phyloP scores from a whole-genome alignment of 768 basidiomycete genomes.

The Mycena galericulata region DNA sequence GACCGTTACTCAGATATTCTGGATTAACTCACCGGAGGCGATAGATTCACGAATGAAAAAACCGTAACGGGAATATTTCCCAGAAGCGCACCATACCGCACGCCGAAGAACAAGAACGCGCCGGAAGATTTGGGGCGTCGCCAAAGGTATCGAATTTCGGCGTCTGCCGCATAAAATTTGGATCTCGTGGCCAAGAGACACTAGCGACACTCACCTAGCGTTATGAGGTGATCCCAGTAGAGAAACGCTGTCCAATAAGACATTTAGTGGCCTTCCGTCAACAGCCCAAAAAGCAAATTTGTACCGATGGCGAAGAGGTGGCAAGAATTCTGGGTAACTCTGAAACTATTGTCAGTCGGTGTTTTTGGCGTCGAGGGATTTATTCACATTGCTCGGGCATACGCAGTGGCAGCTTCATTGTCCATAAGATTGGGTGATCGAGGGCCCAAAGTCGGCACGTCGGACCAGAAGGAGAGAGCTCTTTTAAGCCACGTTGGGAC shows the following conservation, averaged over 20 bases:
- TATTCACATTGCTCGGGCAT: not conserved
- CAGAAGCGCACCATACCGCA: not conserved
- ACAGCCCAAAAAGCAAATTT: not conserved
- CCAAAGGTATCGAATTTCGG: not conserved
- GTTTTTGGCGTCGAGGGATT: not conserved
- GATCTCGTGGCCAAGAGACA: not conserved
- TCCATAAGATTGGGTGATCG: not conserved
- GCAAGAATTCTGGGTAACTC: not conserved
- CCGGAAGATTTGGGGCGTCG: not conserved
- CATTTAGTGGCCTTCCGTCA: too few species aligned
- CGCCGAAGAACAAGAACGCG: not conserved
- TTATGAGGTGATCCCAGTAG: not conserved
- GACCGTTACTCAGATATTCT: too few species aligned
- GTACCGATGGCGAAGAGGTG: not conserved
- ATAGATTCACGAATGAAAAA: constrained; percentile 1
- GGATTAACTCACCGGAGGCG: not conserved
- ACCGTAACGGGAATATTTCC: not conserved
- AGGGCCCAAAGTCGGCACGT: not conserved
- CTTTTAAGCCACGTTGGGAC: too few species aligned
- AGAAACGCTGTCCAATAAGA: not conserved
- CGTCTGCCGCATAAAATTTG: not conserved
- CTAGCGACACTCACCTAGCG: not conserved
- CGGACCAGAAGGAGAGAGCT: not conserved
- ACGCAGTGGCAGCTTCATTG: not conserved
- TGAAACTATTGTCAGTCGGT: not conserved